Percentiles rank a stretch among this genome's conserved stretches.
Conservation (phyloP, 2,329 filamentous ascomycete genomes). For the Mycosphaerella sp. region DNA sequence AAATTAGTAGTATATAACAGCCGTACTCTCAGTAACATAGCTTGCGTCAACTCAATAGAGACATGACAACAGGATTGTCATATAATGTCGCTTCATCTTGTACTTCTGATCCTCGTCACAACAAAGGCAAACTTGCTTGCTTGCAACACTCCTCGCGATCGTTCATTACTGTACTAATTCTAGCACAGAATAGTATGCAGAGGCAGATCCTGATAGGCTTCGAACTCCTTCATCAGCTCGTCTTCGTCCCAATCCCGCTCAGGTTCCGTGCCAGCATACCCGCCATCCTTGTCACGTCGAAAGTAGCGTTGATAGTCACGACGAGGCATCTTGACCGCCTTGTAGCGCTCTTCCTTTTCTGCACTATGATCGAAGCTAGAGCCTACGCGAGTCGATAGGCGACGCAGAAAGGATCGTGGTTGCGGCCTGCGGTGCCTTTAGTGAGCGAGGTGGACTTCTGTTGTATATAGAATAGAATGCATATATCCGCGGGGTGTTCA, state of each 20-base stretch:
- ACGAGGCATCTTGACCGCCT: constrained; percentile 31
- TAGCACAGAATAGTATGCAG: constrained; percentile 16
- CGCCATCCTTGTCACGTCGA: constrained; percentile 22
- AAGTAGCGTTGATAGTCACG: constrained; percentile 28
- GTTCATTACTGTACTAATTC: too few relatives aligned
- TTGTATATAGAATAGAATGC: too few relatives aligned
- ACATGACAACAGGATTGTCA: too few relatives aligned
- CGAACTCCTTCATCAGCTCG: constrained; percentile 24
- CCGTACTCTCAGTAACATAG: too few relatives aligned
- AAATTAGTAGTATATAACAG: too few relatives aligned
- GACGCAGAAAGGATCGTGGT: constrained; percentile 25
- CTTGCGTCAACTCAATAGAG: too few relatives aligned
- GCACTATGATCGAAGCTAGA: constrained; percentile 13
- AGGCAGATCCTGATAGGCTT: constrained; percentile 24
- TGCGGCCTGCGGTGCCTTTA: constrained; percentile 18
- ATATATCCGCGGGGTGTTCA: background rate
- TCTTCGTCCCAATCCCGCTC: constrained; percentile 28
- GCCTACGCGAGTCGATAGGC: constrained; percentile 25
- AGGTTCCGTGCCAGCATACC: constrained; percentile 30
- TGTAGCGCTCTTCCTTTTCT: constrained; percentile 24
- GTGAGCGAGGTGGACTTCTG: background rate
- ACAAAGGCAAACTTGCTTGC: too few relatives aligned
- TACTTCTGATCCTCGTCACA: too few relatives aligned
- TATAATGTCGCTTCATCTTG: too few relatives aligned
- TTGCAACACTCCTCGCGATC: too few relatives aligned